Evolutionary conservation across 208 protist genomes (phyloP), one percentile per base, ranked within the genome.

Genomic region (Spongospora subterranea): DNA sequence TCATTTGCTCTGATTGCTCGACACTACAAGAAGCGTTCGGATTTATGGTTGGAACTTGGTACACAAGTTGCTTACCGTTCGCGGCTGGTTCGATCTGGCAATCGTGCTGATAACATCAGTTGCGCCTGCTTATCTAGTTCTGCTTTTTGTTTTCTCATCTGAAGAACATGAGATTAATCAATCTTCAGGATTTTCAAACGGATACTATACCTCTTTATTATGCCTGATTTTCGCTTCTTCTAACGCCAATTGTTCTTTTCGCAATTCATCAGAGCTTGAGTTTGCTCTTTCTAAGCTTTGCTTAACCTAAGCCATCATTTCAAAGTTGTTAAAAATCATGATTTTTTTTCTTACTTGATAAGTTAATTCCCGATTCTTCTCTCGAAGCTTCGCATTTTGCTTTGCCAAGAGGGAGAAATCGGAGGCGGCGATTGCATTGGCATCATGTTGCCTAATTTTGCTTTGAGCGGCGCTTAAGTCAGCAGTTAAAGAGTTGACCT

Each of bases 101-200:
- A n/a, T n/a, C 35, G 71, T 20, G 71, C 71, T n/a, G 6, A n/a
- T 43, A 82, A 82, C n/a, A 43, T 6, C 71, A 82, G 71, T 82
- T 82, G 71, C 6, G 17, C n/a, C 40, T 82, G 71, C n/a, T n/a
- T 6, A 43, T 82, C 71, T n/a, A 82, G n/a, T 43, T 82, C 71
- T 20, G 71, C 71, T 43, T 82, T 82, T n/a, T 82, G 71, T n/a
- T 82, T 82, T n/a, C 71, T 82, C 71, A 82, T 43, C 71, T 82
- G 71, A 35, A 82, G 17, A 6, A 35, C 71, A 82, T 40, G 6
- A 20, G n/a, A n/a, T n/a, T n/a, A n/a, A n/a, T 82, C 6, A n/a
- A 43, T 20, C 71, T 82, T 6, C 17, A 82, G 35, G 13, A 82
- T 43, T 43, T 35, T 6, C 71, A 6, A 43, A 43, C 71, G 35